Conservation (phyloP, 345 rosid species). For the Dipteronia dyeriana region DNA sequence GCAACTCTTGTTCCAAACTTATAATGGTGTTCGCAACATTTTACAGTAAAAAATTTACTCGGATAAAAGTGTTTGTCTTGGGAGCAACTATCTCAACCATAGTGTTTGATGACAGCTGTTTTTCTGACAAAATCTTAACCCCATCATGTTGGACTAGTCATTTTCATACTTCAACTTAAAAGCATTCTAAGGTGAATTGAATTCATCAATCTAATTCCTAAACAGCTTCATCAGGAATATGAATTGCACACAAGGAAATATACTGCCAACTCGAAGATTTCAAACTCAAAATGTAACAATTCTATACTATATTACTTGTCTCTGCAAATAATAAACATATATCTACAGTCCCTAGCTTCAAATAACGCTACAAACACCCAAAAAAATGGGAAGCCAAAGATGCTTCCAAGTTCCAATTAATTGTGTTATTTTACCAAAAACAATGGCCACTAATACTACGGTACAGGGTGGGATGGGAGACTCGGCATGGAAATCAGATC, state of each 20-base stretch:
- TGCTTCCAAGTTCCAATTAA: slow-evolving; percentile 26
- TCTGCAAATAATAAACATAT: not conserved
- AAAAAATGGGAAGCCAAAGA: slow-evolving; percentile 14
- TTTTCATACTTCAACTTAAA: too few species aligned
- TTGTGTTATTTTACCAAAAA: slow-evolving; percentile 16
- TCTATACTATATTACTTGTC: not conserved
- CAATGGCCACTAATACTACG: slow-evolving; percentile 23
- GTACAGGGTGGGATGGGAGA: not conserved
- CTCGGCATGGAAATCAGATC: slow-evolving; percentile 22
- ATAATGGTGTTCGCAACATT: too few species aligned
- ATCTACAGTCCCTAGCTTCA: slow-evolving; percentile 26
- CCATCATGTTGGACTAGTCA: too few species aligned
- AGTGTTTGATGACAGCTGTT: too few species aligned
- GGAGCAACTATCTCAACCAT: too few species aligned
- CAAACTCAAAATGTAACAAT: not conserved
- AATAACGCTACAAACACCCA: not conserved
- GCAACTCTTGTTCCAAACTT: too few species aligned
- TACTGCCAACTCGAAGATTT: not conserved
- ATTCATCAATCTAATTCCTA: too few species aligned
- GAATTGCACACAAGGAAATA: not conserved
- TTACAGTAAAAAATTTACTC: too few species aligned
- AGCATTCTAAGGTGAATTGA: too few species aligned
- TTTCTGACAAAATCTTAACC: too few species aligned
- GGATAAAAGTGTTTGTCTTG: too few species aligned
- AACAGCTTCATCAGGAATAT: too few species aligned